Percentiles rank a stretch among this genome's conserved stretches.
These are phyloP conservation scores for Ceratobasidium sp. DNA, from an alignment of 1,284 basidiomycete species.

Conservation along the genomic window DNA sequence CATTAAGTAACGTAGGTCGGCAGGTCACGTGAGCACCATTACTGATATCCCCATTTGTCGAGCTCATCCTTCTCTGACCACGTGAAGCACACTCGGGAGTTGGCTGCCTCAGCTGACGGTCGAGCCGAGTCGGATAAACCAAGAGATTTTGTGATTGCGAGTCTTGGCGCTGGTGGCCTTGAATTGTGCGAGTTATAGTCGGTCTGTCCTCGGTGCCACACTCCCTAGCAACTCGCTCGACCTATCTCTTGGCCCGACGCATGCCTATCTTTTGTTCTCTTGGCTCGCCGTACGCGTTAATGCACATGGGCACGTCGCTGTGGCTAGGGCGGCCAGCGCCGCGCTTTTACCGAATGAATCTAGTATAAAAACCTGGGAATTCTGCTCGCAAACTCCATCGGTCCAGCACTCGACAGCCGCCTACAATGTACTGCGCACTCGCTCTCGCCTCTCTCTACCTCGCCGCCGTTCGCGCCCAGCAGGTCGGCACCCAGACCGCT, in stretches of 20 bases:
- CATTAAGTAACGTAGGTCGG: too few relatives aligned
- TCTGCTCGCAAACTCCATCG: too few relatives aligned
- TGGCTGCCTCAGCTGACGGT: slow-evolving; percentile 1
- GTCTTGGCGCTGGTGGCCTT: not conserved
- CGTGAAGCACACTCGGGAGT: not conserved
- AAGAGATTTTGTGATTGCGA: slow-evolving; percentile 1
- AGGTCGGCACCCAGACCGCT: too few relatives aligned
- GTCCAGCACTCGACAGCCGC: not conserved
- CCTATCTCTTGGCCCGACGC: not conserved
- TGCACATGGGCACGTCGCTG: not conserved
- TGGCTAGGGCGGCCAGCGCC: slow-evolving; percentile 12
- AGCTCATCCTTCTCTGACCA: slow-evolving; percentile 12
- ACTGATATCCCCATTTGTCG: not conserved
- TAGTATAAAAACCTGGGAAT: slow-evolving; percentile 11
- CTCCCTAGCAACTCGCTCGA: not conserved
- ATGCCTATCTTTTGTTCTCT: not conserved
- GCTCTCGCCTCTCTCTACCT: slow-evolving; percentile 37
- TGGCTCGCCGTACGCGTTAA: not conserved
- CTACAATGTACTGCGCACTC: slow-evolving; percentile 22
- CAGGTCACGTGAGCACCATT: too few relatives aligned
- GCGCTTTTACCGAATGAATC: not conserved
- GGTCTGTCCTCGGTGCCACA: slow-evolving; percentile 31
- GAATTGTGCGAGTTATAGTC: slow-evolving; percentile 16
- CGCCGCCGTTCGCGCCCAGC: too few relatives aligned
- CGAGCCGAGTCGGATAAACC: slow-evolving; percentile 8